Percentiles rank a stretch among this genome's conserved stretches.
These are phyloP conservation scores for Pichia sp. DNA, from an alignment of 1,139 yeast species.

Conservation along the genomic window DNA sequence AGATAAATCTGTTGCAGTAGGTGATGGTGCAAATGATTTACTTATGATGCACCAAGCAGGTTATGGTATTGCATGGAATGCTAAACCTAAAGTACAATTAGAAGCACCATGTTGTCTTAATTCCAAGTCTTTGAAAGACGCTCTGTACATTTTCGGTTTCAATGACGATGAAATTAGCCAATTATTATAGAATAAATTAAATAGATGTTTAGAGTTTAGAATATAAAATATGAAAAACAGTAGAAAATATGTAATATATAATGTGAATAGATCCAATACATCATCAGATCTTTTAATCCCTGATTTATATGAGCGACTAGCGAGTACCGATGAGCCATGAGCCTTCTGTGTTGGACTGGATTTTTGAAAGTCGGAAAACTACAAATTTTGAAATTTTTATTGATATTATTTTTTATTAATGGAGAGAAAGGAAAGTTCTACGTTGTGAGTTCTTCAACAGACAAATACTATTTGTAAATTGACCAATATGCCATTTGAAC, in stretches of 20 bases:
- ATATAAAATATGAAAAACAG: not conserved
- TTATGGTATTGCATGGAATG: slow-evolving; percentile 94
- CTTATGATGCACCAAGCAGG: slow-evolving; percentile 92
- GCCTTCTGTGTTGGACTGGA: too few relatives aligned
- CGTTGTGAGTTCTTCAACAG: too few relatives aligned
- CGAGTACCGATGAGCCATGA: too few relatives aligned
- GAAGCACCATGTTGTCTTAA: slow-evolving; percentile 80
- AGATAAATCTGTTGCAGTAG: slow-evolving; percentile 70
- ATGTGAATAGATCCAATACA: too few relatives aligned
- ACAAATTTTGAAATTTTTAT: too few relatives aligned
- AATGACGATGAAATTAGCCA: slow-evolving; percentile 46
- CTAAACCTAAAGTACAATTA: slow-evolving; percentile 83
- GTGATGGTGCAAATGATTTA: slow-evolving; percentile 96
- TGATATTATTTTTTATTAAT: too few relatives aligned
- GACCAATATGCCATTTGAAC: not conserved
- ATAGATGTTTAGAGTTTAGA: not conserved
- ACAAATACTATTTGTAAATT: too few relatives aligned
- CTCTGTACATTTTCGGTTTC: slow-evolving; percentile 77
- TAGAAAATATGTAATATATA: not conserved
- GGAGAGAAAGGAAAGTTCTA: too few relatives aligned
- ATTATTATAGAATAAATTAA: not conserved
- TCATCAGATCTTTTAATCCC: too few relatives aligned
- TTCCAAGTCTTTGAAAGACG: slow-evolving; percentile 60
- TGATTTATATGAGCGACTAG: too few relatives aligned
- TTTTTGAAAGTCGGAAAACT: too few relatives aligned